A percentile compares a stretch with the other conserved stretches of the same genome.
Evolutionary conservation across 2,329 filamentous ascomycete genomes (phyloP).

Genomic region (Venturia effusa): DNA sequence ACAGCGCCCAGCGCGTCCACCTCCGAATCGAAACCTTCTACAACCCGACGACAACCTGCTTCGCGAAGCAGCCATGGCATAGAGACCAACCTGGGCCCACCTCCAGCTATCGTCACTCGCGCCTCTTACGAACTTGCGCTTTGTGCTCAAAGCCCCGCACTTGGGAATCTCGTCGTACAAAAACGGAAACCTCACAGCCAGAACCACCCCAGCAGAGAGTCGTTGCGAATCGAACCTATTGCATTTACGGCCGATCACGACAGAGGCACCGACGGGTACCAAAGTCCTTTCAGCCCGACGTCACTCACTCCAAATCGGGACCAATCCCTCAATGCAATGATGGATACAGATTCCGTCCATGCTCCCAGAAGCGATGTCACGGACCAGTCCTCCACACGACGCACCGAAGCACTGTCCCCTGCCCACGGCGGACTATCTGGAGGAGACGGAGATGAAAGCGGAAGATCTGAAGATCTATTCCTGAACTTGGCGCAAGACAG

Average conservation of each 20-base stretch:
- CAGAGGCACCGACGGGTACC: not conserved
- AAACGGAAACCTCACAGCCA: slow-evolving; percentile 6
- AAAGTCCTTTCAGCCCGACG: not conserved
- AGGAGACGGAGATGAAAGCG: slow-evolving; percentile 4
- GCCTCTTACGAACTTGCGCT: slow-evolving; percentile 23
- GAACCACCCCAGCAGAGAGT: not conserved
- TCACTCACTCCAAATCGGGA: not conserved
- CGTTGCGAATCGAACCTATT: not conserved
- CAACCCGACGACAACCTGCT: slow-evolving; percentile 31
- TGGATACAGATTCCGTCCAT: not conserved
- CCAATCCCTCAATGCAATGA: slow-evolving; percentile 6
- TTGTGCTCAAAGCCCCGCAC: slow-evolving; percentile 18
- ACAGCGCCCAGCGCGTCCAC: not conserved
- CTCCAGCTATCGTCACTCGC: slow-evolving; percentile 40
- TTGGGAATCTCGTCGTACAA: not conserved
- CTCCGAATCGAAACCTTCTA: slow-evolving; percentile 21
- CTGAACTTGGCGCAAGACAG: slow-evolving; percentile 30
- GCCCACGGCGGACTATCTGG: not conserved
- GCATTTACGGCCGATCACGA: not conserved
- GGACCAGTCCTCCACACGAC: slow-evolving; percentile 10
- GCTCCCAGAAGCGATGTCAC: slow-evolving; percentile 9
- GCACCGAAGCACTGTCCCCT: slow-evolving; percentile 1
- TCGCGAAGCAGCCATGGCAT: slow-evolving; percentile 40
- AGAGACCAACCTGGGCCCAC: slow-evolving; percentile 39
- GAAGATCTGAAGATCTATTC: slow-evolving; percentile 28